Evolutionary conservation across 257 asterid species (phyloP).

Genomic region (Anisodus tanguticus): DNA sequence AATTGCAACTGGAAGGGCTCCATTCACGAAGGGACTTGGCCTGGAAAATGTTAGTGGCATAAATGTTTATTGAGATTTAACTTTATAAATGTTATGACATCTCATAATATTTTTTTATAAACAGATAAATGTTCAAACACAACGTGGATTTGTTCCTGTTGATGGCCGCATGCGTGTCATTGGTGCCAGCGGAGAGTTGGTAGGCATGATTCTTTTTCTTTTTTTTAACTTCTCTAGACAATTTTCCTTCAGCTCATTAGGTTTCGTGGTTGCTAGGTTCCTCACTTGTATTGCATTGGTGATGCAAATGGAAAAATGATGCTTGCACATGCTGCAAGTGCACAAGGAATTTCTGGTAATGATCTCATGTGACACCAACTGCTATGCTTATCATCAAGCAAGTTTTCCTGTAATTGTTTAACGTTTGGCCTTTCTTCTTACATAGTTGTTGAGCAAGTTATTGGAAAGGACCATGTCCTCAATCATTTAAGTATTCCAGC

Average conservation of each 20-base stretch:
- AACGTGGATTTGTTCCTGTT: constrained; percentile 92
- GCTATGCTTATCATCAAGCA: constrained; percentile 29
- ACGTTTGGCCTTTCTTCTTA: constrained; percentile 38
- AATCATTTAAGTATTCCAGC: constrained; percentile 96
- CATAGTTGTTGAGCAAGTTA: constrained; percentile 89
- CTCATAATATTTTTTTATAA: constrained; percentile 34
- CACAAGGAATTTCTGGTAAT: constrained; percentile 91
- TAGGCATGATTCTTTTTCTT: constrained; percentile 40
- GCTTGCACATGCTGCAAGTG: constrained; percentile 99
- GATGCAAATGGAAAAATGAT: constrained; percentile 99
- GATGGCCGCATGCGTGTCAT: constrained; percentile 95
- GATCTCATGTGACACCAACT: constrained; percentile 30
- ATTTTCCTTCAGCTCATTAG: constrained; percentile 32
- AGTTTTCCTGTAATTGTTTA: constrained; percentile 27
- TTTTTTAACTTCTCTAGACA: constrained; percentile 27
- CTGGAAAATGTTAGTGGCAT: constrained; percentile 78
- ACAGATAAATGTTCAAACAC: constrained; percentile 86
- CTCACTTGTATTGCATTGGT: constrained; percentile 94
- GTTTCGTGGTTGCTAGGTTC: constrained; percentile 60
- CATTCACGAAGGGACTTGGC: constrained; percentile 95
- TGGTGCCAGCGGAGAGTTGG: constrained; percentile 86
- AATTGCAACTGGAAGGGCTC: constrained; percentile 98
- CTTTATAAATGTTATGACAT: constrained; percentile 26
- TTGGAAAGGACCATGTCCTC: constrained; percentile 88
- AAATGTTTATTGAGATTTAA: constrained; percentile 29